These are phyloP conservation scores for Setaria italica DNA, from an alignment of 202 grass and related monocot species.

Conservation along the genomic window DNA sequence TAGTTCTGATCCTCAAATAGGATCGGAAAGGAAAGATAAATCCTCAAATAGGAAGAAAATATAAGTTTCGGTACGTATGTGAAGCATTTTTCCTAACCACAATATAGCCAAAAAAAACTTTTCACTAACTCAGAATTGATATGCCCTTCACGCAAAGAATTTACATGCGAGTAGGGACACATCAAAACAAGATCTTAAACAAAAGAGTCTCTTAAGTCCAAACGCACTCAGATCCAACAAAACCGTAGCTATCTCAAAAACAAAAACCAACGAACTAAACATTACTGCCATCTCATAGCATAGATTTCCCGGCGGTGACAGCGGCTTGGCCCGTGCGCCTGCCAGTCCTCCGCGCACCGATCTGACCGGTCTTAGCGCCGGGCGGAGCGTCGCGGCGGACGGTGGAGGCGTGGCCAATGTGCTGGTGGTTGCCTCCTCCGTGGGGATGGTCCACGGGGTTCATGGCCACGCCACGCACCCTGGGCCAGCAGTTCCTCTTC, in stretches of 20 bases:
- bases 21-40: no score
- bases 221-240: neutral
- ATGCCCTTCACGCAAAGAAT: no score
- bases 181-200: no score
- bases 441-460: slow-evolving; percentile 96
- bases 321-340: slow-evolving; percentile 77
- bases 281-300: neutral
- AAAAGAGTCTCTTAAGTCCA: no score
- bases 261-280: neutral
- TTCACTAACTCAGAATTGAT: no score
- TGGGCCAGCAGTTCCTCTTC: slow-evolving; percentile 93
- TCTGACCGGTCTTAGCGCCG: slow-evolving; percentile 72
- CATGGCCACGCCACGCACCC: slow-evolving; percentile 95
- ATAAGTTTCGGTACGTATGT: no score
- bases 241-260: neutral
- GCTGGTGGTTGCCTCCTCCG: slow-evolving; percentile 94
- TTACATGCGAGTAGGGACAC: no score
- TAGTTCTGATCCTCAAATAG: no score
- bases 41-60: no score
- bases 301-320: slow-evolving; percentile 57
- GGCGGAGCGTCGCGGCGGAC: slow-evolving; percentile 84
- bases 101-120: no score
- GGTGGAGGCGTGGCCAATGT: slow-evolving; percentile 91
- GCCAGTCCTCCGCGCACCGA: slow-evolving; percentile 76
- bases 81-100: no score